Conservation (phyloP, 2,329 filamentous ascomycete species). For the Macrophomina pseudophaseolina region DNA sequence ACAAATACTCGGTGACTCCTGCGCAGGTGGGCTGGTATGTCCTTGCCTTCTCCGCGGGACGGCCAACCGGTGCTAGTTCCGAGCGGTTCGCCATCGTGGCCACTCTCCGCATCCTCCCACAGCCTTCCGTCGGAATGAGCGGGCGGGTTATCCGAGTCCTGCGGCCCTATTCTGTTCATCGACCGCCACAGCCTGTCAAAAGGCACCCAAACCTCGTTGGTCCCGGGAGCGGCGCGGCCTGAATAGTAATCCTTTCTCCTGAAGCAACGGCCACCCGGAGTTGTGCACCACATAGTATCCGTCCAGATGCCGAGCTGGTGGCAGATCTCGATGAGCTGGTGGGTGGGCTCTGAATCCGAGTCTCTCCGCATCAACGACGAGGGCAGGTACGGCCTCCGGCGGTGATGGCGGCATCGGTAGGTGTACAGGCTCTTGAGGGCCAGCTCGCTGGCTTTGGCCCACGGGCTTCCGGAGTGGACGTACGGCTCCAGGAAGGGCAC, state of each 20-base stretch:
- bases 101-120: conserved; percentile 62
- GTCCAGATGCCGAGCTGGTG: conserved; percentile 65
- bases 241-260: conserved; percentile 62
- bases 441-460: conserved; percentile 51
- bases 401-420: conserved; percentile 67
- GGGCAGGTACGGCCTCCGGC: conserved; percentile 63
- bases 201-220: conserved; percentile 66
- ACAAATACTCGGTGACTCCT: conserved; percentile 60
- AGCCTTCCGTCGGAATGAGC: conserved; percentile 55
- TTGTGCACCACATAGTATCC: conserved; percentile 66
- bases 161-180: conserved; percentile 61
- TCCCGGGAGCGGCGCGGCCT: conserved; percentile 59
- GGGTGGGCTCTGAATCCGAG: conserved; percentile 65
- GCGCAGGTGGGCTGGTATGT: conserved; percentile 59
- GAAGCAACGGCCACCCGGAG: conserved; percentile 61
- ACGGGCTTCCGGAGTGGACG: conserved; percentile 48
- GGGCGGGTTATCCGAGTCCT: conserved; percentile 36
- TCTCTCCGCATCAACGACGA: conserved; percentile 60
- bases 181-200: conserved; percentile 65
- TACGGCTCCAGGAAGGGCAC: conserved; percentile 59
- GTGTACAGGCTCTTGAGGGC: conserved; percentile 65
- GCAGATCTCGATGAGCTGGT: conserved; percentile 64
- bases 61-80: conserved; percentile 53
- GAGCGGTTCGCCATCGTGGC: conserved; percentile 60
- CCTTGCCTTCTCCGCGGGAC: conserved; percentile 58